Base-by-base conservation (phyloP, 2,329 filamentous ascomycete species). In the Microascus cirrosus region DNA sequence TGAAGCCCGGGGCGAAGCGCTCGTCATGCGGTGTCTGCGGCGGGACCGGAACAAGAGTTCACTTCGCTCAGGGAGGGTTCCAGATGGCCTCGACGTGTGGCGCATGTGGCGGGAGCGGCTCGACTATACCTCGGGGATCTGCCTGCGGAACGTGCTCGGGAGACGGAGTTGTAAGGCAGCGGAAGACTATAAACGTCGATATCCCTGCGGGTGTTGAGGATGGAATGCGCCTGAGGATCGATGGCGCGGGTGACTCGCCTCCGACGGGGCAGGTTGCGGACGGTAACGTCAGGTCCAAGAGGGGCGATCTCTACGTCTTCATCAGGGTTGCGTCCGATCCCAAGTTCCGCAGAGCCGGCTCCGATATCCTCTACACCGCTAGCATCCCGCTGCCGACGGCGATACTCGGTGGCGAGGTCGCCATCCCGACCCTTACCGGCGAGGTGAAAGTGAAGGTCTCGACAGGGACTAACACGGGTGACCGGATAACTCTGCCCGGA, bases 171-270 rank as follows among this genome's bases (percentile, higher is more conserved):
- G 82, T 90, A 39, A 81, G 90, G 64, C 90, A 96, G 66, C 81
- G 85, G 61, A 90, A 89, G 74, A 90, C 88, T 0, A 85, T 99
- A 55, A 87, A 82, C 32, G 82, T 99, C 51, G 92, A 97, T 65
- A 96, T 99, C 53, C 94, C 94, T 1, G 91, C 89, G 24, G 94
- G 94, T 62, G 91, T 99, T 35, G 94, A 97, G 69, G 93, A 99
- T 69, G 92, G 93, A 58, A 97, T 97, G 93, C 84, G 90, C 59
- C 75, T 99, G 65, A 82, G 90, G 56, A 82, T 99, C 32, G 83
- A 85, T 59, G 89, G 89, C 28, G 91, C 95, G 67, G 94, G 94
- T 63, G 93, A 99, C 67, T 86, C 90, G 18, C 87, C 94, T 24
- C 77, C 85, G 10, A 93, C 89, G 25, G 90, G 90, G 52, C 80